phyloP scores from a whole-genome alignment of 2,329 filamentous ascomycete genomes.

The Xylaria sp. region DNA sequence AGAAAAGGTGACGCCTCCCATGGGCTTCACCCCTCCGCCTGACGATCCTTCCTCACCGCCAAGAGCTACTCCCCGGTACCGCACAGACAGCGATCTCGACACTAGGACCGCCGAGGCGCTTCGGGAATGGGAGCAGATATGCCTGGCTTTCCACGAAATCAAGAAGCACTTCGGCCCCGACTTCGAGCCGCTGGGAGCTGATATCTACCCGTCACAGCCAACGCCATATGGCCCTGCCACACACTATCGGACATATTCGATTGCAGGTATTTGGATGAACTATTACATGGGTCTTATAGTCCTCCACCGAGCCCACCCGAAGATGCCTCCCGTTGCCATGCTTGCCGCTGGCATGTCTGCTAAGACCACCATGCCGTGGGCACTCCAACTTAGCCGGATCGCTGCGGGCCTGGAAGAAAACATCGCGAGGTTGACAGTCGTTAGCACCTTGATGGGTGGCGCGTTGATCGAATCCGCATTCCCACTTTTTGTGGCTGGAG shows the following conservation, averaged over 20 bases:
- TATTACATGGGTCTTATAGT: slow-evolving; percentile 86
- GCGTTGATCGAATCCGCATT: slow-evolving; percentile 84
- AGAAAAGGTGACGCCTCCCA: slow-evolving; percentile 56
- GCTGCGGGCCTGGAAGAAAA: slow-evolving; percentile 72
- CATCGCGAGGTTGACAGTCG: slow-evolving; percentile 56
- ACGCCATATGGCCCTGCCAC: slow-evolving; percentile 84
- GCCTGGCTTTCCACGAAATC: slow-evolving; percentile 71
- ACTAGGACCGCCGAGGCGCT: slow-evolving; percentile 71
- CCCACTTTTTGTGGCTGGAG: slow-evolving; percentile 83
- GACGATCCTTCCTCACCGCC: slow-evolving; percentile 47
- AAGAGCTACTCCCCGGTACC: slow-evolving; percentile 43
- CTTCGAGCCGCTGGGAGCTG: slow-evolving; percentile 76
- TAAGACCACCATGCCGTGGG: slow-evolving; percentile 70
- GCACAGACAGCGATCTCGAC: slow-evolving; percentile 64
- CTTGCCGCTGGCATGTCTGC: slow-evolving; percentile 82
- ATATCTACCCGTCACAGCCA: slow-evolving; percentile 64
- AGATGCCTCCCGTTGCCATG: slow-evolving; percentile 90
- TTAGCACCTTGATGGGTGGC: slow-evolving; percentile 79
- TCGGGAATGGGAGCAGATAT: slow-evolving; percentile 79
- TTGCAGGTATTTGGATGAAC: slow-evolving; percentile 86
- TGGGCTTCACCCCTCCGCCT: slow-evolving; percentile 60
- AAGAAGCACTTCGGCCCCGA: slow-evolving; percentile 70
- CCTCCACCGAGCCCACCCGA: slow-evolving; percentile 80
- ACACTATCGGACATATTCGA: slow-evolving; percentile 84
- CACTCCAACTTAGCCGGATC: slow-evolving; percentile 80